Evolutionary conservation across 225 moss, liverwort and hornwort species (phyloP).

Genomic region (Pleurozium schreberi): DNA sequence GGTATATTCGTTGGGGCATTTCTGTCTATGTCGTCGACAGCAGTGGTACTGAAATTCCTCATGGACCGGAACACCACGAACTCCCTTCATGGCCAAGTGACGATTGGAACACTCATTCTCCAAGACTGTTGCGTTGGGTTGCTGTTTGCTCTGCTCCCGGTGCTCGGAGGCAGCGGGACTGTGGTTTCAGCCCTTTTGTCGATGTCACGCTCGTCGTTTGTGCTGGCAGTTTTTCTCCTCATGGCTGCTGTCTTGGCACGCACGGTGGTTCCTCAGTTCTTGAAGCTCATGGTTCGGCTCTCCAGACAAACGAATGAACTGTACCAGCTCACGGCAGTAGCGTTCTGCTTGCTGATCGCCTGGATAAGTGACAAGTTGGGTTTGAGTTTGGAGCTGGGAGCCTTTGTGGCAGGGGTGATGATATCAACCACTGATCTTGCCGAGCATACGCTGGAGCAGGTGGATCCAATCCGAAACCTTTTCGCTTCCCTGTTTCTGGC

Average conservation of each 20-base stretch:
- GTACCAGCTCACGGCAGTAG: conserved; percentile 86
- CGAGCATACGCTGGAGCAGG: conserved; percentile 94
- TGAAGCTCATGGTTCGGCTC: conserved; percentile 81
- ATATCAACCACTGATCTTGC: conserved; percentile 89
- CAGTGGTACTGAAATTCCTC: conserved; percentile 94
- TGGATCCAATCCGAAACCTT: conserved; percentile 93
- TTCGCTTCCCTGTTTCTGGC: conserved; percentile 89
- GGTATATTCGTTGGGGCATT: conserved; percentile 97
- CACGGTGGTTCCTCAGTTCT: conserved; percentile 70
- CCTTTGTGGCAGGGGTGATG: conserved; percentile 98
- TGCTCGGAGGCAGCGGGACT: conserved; percentile 85
- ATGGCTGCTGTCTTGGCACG: conserved; percentile 54
- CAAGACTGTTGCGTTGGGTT: conserved; percentile 96
- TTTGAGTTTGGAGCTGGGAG: conserved; percentile 96
- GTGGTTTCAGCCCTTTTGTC: conserved; percentile 67
- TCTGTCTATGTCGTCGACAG: conserved; percentile 98
- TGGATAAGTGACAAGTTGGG: conserved; percentile 97
- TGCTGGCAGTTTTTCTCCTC: conserved; percentile 63
- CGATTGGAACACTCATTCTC: conserved; percentile 88
- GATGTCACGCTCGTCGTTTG: conserved; percentile 72
- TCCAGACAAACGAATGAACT: conserved; percentile 93
- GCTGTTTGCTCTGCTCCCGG: conserved; percentile 92
- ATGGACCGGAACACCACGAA: conserved; percentile 77
- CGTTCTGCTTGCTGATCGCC: conserved; percentile 91
- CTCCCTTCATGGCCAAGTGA: conserved; percentile 87